Evolutionary conservation across 192 early-diverging fungal genomes (phyloP).

Genomic region (Entomortierella chlamydospora): DNA sequence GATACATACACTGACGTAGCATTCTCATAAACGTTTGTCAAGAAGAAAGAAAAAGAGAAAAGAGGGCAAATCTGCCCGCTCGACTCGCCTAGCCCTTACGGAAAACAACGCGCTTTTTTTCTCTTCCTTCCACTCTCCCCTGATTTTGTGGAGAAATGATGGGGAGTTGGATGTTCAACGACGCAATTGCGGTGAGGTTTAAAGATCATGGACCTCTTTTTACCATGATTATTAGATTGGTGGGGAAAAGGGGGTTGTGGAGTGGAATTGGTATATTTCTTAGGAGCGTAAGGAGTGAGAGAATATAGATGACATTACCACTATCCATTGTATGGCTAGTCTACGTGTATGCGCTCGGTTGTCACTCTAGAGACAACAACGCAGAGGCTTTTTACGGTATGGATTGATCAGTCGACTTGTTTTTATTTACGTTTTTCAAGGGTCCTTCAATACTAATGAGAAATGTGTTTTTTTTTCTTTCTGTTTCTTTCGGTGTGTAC

Average conservation of each 20-base stretch:
- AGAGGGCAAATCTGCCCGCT: too few species aligned
- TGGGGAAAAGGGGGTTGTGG: neutral
- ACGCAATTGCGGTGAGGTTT: too few species aligned
- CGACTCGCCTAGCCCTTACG: too few species aligned
- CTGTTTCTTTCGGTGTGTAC: neutral
- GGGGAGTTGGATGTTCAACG: neutral
- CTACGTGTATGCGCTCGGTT: neutral
- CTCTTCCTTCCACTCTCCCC: neutral
- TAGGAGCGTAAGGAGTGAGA: too few species aligned
- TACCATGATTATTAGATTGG: too few species aligned
- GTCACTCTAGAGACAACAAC: too few species aligned
- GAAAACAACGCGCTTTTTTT: too few species aligned
- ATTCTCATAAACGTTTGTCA: too few species aligned
- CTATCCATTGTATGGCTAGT: too few species aligned
- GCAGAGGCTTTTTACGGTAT: neutral
- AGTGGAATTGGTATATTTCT: neutral
- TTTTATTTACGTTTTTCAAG: neutral
- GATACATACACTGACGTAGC: too few species aligned
- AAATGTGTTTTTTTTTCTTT: neutral
- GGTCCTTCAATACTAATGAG: neutral
- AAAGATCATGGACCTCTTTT: neutral
- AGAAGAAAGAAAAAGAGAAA: neutral
- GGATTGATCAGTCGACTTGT: neutral
- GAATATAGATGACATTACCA: too few species aligned
- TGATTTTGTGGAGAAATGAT: neutral